Conservation (phyloP, 169 alveolate genomes). For the Fabrea salina region DNA sequence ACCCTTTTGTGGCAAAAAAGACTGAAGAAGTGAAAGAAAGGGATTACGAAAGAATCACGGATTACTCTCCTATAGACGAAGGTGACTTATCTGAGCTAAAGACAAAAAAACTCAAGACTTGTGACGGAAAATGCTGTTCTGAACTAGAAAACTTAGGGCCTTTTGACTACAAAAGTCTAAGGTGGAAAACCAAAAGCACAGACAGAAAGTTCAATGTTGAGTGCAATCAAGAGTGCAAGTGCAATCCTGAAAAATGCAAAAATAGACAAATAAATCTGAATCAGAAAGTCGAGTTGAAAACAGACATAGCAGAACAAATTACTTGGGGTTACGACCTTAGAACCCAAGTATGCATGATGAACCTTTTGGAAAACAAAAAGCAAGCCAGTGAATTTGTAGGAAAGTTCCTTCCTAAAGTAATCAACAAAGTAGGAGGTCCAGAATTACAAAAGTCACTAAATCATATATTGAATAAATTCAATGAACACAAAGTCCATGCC, state of each 20-base stretch:
- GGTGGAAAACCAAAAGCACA: background rate
- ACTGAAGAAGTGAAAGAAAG: too few relatives aligned
- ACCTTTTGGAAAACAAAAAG: constrained; percentile 54
- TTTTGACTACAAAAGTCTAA: background rate
- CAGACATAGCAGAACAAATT: constrained; percentile 72
- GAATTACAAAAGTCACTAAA: constrained; percentile 58
- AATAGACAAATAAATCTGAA: constrained; percentile 61
- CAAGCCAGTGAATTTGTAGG: constrained; percentile 56
- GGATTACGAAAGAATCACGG: too few relatives aligned
- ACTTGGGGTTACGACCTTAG: constrained; percentile 85
- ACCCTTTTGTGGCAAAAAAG: too few relatives aligned
- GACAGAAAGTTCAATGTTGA: background rate
- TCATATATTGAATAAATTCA: constrained; percentile 11
- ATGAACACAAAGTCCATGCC: constrained; percentile 10
- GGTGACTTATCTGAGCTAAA: too few relatives aligned
- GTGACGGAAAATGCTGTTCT: background rate
- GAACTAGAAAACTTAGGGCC: background rate
- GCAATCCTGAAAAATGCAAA: constrained; percentile 44
- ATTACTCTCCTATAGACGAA: too few relatives aligned
- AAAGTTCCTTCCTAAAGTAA: constrained; percentile 60
- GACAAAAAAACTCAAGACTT: too few relatives aligned
- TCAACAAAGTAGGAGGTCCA: constrained; percentile 64
- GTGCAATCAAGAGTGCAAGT: background rate
- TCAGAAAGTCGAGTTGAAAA: constrained; percentile 47
- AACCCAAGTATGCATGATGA: constrained; percentile 69